Base-by-base conservation (phyloP, 768 basidiomycete species). In the Boletus rex-veris region DNA sequence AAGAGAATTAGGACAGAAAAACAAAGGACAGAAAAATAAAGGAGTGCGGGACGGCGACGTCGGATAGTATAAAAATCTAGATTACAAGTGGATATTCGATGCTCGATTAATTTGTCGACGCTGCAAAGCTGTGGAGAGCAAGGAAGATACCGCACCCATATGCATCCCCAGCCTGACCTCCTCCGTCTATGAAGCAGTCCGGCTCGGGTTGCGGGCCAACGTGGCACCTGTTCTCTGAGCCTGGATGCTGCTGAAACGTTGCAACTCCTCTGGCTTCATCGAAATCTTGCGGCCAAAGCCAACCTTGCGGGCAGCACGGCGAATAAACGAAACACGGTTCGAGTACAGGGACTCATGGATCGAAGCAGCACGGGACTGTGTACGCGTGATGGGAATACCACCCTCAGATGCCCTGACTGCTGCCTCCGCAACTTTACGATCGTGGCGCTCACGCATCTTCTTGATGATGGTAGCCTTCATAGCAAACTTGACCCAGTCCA, bases 391-490 rank as follows among this genome's bases (percentile, higher is more conserved):
- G 8, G 88, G 88, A 53, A 92, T 74, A 31, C 77, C 76, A 47
- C 71, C 69, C 33, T 73, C 66, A 7, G 70, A 66, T 8, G 60
- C 63, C 43, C 51, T 57, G 28, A 74, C 67, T 24, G 73, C 64
- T 36, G 74, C 75, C 55, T 76, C 76, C 38, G 72, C 71, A 37
- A 71, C 59, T 45, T 76, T 73, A 62, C 71, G 68, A 26, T 71
- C 64, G 43, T 78, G 80, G 53, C 90, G 85, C 53, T 81, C 75
- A 59, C 92, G 94, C 66, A 94, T 84, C 59, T 58, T 76, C 74
- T 87, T 88, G 81, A 98, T 94, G 68, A 93, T 74, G 7, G 92
- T 95, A 9, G 86, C 89, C 77, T 96, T 94, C 90, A 98, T 94
- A 33, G 79, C 89, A 71, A 97, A 96, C 79, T 96, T 97, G 82